Evolutionary conservation across 768 basidiomycete species (phyloP).

Genomic region (Asterophora parasitica): DNA sequence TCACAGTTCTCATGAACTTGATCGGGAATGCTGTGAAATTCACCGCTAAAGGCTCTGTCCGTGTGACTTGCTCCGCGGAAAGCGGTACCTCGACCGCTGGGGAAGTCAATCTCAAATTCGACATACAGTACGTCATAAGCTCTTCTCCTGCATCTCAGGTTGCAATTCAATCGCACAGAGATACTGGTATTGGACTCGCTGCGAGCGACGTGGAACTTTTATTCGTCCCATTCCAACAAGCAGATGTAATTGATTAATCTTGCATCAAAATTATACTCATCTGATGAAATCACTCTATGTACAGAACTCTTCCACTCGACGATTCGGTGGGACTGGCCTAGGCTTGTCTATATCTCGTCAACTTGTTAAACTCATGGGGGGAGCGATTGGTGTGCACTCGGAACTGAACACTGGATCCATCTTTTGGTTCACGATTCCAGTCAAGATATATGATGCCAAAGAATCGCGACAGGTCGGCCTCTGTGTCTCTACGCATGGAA

Average conservation of each 20-base stretch:
- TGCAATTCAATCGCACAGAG: constrained; percentile 32
- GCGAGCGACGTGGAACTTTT: constrained; percentile 61
- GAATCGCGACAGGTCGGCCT: constrained; percentile 51
- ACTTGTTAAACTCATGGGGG: constrained; percentile 72
- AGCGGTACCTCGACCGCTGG: constrained; percentile 26
- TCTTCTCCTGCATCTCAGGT: not conserved
- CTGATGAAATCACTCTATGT: not conserved
- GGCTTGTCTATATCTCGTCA: constrained; percentile 73
- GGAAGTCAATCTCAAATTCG: constrained; percentile 56
- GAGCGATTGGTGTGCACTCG: constrained; percentile 66
- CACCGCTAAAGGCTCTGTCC: constrained; percentile 58
- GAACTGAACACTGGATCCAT: constrained; percentile 58
- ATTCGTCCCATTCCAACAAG: constrained; percentile 75
- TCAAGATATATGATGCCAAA: constrained; percentile 48
- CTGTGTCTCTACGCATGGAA: not conserved
- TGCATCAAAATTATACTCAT: not conserved
- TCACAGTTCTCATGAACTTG: constrained; percentile 66
- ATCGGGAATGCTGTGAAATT: constrained; percentile 79
- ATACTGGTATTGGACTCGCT: constrained; percentile 70
- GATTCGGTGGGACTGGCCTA: constrained; percentile 75
- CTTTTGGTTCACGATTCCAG: constrained; percentile 75
- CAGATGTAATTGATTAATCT: constrained; percentile 36
- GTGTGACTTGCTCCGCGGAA: constrained; percentile 57
- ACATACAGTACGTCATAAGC: constrained; percentile 46
- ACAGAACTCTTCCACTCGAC: constrained; percentile 65